Evolutionary conservation across 768 basidiomycete genomes (phyloP), one percentile per base, ranked within the genome.

Genomic region (Infundibulicybe gibba): DNA sequence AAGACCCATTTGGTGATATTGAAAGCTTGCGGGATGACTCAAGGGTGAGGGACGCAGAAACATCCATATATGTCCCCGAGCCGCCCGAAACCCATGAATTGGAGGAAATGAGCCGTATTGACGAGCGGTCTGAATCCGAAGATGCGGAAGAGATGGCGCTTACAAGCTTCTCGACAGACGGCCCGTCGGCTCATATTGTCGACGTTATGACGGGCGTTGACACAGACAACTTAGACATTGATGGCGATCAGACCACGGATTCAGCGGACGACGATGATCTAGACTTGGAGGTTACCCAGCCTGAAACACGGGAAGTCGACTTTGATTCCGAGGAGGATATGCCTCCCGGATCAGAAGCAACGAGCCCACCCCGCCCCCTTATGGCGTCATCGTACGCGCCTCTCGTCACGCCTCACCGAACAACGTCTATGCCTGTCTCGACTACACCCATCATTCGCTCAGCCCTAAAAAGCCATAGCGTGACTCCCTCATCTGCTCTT

Each of bases 1-100:
- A 91, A 54, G 94, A 97, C 68, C 89, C 91, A 6, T 97, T 97
- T 65, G 80, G 81, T 30, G 94, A 94, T 55, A 87, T 97, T 45
- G 94, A 95, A 60, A 93, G 91, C 55, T 61, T 94, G 56, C 71
- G 78, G 31, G 86, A 87, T 46, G 87, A 87, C 47, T 74, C 77
- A 17, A 65, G 62, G 41, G 64, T 64, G 11, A 61, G 60, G 40
- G 66, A 69, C 12, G 52, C 45, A 32, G 44, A 48, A 32, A 25
- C 25, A 25, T 25, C 25, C 8, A 25, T 25, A 25, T 25, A 3
- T 25, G 25, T 25, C 25, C 25, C 25, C 25, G 25, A 25, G 13
- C 47, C 44, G 21, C 48, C 55, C 25, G 25, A 25, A 25, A 25
- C 25, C 30, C 51, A 44, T 32, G 49, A 46, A 32, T 49, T 44